Evolutionary conservation across 1,139 yeast species (phyloP), one percentile per base, ranked within the genome.

Genomic region (Nematodospora anomalae): DNA sequence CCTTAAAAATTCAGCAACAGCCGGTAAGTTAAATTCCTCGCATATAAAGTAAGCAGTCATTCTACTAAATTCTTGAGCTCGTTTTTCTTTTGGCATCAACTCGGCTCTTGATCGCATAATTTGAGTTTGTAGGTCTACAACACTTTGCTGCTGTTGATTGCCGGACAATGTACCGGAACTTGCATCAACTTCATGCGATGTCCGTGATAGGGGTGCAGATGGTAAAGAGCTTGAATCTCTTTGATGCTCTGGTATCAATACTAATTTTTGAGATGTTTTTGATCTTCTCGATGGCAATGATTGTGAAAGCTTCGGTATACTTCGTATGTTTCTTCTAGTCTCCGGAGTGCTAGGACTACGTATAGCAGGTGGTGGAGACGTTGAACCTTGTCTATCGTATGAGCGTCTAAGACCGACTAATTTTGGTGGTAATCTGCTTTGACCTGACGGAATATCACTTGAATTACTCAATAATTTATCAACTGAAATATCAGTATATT

Each of bases 31-130:
- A 53, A 89, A 82, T 15, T 85, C 88, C 40, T 88, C 96, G 16
- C 96, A 81, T 6, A 89, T 81, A 49, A 88, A 78, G 57, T 90
- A 90, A 0, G 97, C 97, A 0, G 97, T 89, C 47, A 89, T 88
- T 42, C 97, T 63, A 23, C 95, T 80, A 47, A 83, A 76, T 46
- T 80, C 85, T 26, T 75, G 79, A 3, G 81, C 85, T 42, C 90
- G 62, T 26, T 74, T 71, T 35, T 80, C 89, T 47, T 81, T 80
- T 6, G 85, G 76, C 74, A 80, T 67, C 36, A 77, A 61, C 50
- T 85, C 95, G 1, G 90, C 90, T 33, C 83, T 64, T 1, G 89
- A 76, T 29, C 85, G 54, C 33, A 61, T 67, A 40, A 67, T 55
- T 57, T 67, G 62, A 38, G 57, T 52, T 27, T 57, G 65, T n/a